These are phyloP conservation scores for Adansonia grandidieri DNA, from an alignment of 441 rosid genomes.

Conservation along the genomic window DNA sequence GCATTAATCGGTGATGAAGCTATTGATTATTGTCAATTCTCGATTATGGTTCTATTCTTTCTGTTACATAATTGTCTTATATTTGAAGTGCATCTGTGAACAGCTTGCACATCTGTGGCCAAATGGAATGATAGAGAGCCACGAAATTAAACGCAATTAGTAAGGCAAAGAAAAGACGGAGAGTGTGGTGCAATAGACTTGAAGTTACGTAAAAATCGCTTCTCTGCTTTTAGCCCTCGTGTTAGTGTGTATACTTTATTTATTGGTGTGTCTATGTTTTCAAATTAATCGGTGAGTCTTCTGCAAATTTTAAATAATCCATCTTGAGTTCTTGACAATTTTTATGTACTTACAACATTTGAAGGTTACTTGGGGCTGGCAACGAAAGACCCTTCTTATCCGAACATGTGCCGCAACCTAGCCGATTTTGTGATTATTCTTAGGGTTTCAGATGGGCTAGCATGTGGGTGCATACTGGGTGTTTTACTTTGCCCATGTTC, in stretches of 20 bases:
- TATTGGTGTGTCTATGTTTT: neutral
- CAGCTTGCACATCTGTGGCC: slow-evolving; percentile 97
- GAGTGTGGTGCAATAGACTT: slow-evolving; percentile 48
- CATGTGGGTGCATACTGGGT: neutral
- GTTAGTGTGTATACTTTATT: neutral
- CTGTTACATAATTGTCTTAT: slow-evolving; percentile 16
- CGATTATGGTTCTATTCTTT: neutral
- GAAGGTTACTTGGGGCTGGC: neutral
- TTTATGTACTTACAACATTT: neutral
- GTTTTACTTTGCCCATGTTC: neutral
- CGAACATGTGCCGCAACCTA: too few relatives aligned
- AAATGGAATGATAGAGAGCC: slow-evolving; percentile 83
- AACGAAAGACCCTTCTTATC: neutral
- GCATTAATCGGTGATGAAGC: neutral
- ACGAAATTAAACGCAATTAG: slow-evolving; percentile 94
- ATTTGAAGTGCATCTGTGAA: slow-evolving; percentile 34
- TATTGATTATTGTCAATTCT: neutral
- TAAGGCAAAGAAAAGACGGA: slow-evolving; percentile 78
- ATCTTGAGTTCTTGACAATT: too few relatives aligned
- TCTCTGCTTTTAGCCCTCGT: neutral
- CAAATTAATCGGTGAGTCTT: neutral
- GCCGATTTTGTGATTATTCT: neutral
- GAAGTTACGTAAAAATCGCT: slow-evolving; percentile 43
- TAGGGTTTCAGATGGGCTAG: neutral
- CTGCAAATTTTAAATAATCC: neutral